Evolutionary conservation across 2,329 filamentous ascomycete species (phyloP), one percentile per base, ranked within the genome.

Genomic region (Dactylellina leptospora): DNA sequence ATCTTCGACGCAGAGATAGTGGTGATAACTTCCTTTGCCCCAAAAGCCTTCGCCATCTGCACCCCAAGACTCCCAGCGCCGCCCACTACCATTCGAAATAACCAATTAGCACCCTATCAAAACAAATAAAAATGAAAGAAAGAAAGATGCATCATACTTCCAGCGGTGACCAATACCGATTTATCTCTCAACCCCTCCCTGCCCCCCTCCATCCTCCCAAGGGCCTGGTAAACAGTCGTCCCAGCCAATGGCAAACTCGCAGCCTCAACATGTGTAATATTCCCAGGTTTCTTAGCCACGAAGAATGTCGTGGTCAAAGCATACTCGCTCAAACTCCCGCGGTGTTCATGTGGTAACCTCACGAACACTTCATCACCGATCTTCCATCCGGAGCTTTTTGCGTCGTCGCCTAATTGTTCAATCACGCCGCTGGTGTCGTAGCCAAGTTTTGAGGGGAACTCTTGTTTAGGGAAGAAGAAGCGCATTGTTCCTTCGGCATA

Each of bases 361-460:
- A 78, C 76, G 64, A 80, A 82, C 10, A 82, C 80, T 23, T 78
- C 77, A 72, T 81, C 81, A 1, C 81, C 81, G 6, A 78, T 74
- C 55, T 81, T 80, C 74, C 82, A 77, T 1, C 74, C 74, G 1
- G 74, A 78, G 0, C 81, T 81, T 38, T 42, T 44, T 2, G 69
- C 59, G 0, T 59, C 74, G 4, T 70, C 48, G 3, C 81, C 82
- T 13, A 80, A 71, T 1, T 79, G 79, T 0, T 76, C 74, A 8
- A 83, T 79, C 1, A 76, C 77, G 22, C 82, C 82, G 1, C 80
- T 77, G 42, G 78, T 76, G 70, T 83, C 82, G 66, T 80, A 81
- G 30, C 82, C 82, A 28, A 83, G 79, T 55, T 79, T 79, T 45
- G 80, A 82, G 0, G 82, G 82, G 45, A 83, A 82, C 10, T 79